Evolutionary conservation across 2,329 filamentous ascomycete genomes (phyloP), one percentile per base, ranked within the genome.

Genomic region (Claviceps digitariae): DNA sequence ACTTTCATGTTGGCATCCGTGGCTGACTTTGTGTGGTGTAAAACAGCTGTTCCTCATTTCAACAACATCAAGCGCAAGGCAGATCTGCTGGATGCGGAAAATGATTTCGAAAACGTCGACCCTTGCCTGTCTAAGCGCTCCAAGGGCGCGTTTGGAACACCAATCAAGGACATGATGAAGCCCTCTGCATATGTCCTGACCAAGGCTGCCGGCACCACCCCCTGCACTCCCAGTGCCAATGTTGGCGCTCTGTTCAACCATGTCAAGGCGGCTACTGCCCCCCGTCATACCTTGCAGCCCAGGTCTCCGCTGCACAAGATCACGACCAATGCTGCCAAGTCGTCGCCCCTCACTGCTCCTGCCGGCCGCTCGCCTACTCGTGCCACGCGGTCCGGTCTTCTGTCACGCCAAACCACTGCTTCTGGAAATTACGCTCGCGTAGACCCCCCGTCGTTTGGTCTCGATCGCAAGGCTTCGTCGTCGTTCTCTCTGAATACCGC

Each of bases 401-500:
- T 89, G 44, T 81, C 79, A 55, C 83, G 86, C 49, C 80, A 81
- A 55, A 38, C 4, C 31, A 78, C 77, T 17, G 77, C 76, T n/a
- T n/a, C n/a, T n/a, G 75, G 79, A 6, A 74, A 76, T 15, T 82
- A 83, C 66, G 73, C 78, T 46, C 86, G 88, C 48, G 74, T 90
- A 52, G 85, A 91, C 59, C 83, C 86, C 1, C 84, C 86, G 1
- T 69, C 77, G 15, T 83, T 83, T 65, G 68, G 70, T 50, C 70
- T 71, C 56, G 73, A 70, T 54, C 70, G 71, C n/a, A n/a, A n/a
- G 15, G 69, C 74, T n/a, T 69, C 74, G 7, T 71, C 84, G 3
- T 87, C 88, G 0, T 94, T 95, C 69, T 90, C 86, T 52, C 82
- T 95, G 55, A 86, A 93, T 64, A 86, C 87, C 25, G 90, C 89